A percentile compares a stretch with the other conserved stretches of the same genome.
These are phyloP conservation scores for Phyllostachys edulis DNA, from an alignment of 176 grass and related monocot genomes.

Conservation along the genomic window DNA sequence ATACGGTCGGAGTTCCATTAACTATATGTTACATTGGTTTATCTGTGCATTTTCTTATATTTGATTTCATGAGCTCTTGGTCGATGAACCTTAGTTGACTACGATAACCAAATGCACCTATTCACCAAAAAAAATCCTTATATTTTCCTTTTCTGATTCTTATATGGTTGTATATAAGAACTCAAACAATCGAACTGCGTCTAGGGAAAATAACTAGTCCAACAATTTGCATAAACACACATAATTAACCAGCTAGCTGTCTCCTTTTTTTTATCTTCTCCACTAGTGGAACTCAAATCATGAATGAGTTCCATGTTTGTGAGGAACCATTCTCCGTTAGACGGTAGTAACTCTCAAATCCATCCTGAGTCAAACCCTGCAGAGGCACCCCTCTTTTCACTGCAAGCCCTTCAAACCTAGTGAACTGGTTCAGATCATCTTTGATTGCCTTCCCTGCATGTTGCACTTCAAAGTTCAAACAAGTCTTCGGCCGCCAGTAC, in stretches of 20 bases:
- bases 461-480: conserved; percentile 32
- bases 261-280: not conserved
- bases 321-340: conserved; percentile 60
- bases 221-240: not conserved
- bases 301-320: conserved; percentile 71
- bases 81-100: no score
- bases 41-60: no score
- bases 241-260: not conserved
- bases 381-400: conserved; percentile 58
- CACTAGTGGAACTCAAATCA: not conserved
- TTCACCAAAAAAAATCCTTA: not conserved
- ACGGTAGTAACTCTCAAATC: conserved; percentile 48
- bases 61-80: no score
- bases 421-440: conserved; percentile 54
- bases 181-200: not conserved
- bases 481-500: not conserved
- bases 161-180: not conserved
- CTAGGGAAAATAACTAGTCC: not conserved
- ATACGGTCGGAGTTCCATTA: no score
- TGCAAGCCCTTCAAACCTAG: conserved; percentile 50
- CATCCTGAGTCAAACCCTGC: conserved; percentile 52
- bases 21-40: no score
- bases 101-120: no score
- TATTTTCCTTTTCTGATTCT: not conserved
- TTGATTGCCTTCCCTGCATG: conserved; percentile 40